These are phyloP conservation scores for Aspergillus udagawae DNA, from an alignment of 2,329 filamentous ascomycete genomes.

Conservation along the genomic window DNA sequence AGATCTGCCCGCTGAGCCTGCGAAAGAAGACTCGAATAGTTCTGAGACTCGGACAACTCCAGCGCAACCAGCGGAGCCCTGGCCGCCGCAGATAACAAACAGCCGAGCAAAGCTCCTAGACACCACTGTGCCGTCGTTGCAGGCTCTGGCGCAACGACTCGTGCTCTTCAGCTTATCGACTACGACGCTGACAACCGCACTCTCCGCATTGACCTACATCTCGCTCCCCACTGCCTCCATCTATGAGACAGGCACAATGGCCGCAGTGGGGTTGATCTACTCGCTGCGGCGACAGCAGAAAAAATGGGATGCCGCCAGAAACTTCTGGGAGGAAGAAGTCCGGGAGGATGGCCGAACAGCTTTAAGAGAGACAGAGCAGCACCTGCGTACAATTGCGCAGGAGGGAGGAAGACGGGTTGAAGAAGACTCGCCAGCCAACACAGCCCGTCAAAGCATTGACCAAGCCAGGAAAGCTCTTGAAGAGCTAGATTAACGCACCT, in stretches of 20 bases:
- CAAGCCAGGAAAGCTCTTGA: constrained; percentile 46
- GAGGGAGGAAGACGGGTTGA: constrained; percentile 38
- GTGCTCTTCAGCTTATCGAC: constrained; percentile 73
- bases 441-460: constrained; percentile 43
- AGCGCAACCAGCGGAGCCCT: constrained; percentile 40
- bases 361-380: constrained; percentile 51
- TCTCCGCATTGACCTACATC: constrained; percentile 54
- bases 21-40: constrained; percentile 13
- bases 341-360: constrained; percentile 56
- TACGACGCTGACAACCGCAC: constrained; percentile 58
- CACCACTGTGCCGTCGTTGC: constrained; percentile 66
- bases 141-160: constrained; percentile 68
- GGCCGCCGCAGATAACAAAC: constrained; percentile 71
- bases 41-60: constrained; percentile 3
- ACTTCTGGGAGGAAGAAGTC: constrained; percentile 50
- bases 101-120: constrained; percentile 63
- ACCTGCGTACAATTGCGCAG: constrained; percentile 45
- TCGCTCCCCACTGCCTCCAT: constrained; percentile 49
- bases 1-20: neutral
- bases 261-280: constrained; percentile 55
- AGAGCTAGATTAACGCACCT: constrained; percentile 20
- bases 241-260: constrained; percentile 58
- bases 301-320: constrained; percentile 53
- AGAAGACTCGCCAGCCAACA: constrained; percentile 33
- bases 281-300: constrained; percentile 56